Base-by-base conservation (phyloP, 2,329 filamentous ascomycete genomes). In the Xylaria sp. region DNA sequence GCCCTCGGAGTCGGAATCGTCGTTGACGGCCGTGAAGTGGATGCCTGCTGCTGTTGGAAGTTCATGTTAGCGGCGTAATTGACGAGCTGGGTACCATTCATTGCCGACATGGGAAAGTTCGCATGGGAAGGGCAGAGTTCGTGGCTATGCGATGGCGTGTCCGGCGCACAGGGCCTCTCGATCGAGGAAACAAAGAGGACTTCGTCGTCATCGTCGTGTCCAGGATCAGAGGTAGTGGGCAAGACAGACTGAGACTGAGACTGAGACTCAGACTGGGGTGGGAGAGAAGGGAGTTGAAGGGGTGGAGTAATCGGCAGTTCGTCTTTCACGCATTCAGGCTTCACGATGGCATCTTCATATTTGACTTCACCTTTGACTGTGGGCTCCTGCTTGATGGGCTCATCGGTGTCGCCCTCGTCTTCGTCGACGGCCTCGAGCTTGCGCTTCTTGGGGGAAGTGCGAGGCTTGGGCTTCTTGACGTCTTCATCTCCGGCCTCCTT, bases 361-460 rank as follows among this genome's bases (percentile, higher is more conserved):
- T 72, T 73, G 34, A 72, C 65, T 70, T 72, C 71, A 70, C 68
- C 67, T 70, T 72, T 72, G 65, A 72, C 30, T 46, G 64, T 44
- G 8, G 50, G 18, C 55, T 63, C 55, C 30, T 35, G n/a, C 63
- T 69, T 69, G 48, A 69, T 42, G 9, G 69, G 70, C 57, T 72
- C 70, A 18, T 73, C 71, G 2, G 74, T 69, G 10, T 72, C 71
- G 2, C 67, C 67, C 34, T 72, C 72, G 6, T 72, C 66, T 39
- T 71, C 65, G 19, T 78, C 68, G 46, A 76, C 75, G 7, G 67
- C 63, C n/a, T 76, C 68, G 4, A 72, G 69, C 66, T 70, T 71
- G 60, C 70, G 68, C 65, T 72, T 72, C 68, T 72, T 72, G 63
- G 44, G 67, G 16, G 59, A 9, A n/a, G 59, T 55, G 11, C 60